phyloP scores from a whole-genome alignment of 2,329 filamentous ascomycete species.

The Trichoderma sp. region DNA sequence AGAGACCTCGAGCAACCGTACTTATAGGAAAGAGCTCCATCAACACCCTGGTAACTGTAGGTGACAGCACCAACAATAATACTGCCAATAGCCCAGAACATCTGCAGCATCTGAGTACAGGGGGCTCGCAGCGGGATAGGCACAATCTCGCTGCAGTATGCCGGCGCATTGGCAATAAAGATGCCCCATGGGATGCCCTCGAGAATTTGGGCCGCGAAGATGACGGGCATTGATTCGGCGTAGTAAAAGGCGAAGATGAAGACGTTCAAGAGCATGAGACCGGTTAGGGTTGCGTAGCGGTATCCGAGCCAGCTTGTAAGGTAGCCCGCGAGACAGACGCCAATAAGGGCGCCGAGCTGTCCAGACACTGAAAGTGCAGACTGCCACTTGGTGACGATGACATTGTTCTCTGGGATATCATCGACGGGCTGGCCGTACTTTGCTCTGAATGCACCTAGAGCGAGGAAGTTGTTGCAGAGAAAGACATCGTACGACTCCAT shows the following conservation, averaged over 20 bases:
- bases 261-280: background rate
- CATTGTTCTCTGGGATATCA: background rate
- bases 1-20: background rate
- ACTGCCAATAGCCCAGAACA: conserved; percentile 6
- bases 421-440: background rate
- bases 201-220: conserved; percentile 2
- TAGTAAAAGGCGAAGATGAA: conserved; percentile 8
- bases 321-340: background rate
- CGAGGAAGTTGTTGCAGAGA: conserved; percentile 5
- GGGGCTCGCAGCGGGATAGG: conserved; percentile 2
- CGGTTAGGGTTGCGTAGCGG: background rate
- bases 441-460: background rate
- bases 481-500: conserved; percentile 11
- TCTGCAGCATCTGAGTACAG: conserved; percentile 1
- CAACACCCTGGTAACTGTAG: background rate
- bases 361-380: conserved; percentile 4
- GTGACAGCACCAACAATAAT: conserved; percentile 2
- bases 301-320: conserved; percentile 1
- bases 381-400: background rate
- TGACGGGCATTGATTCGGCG: background rate
- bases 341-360: conserved; percentile 4
- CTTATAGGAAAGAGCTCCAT: background rate
- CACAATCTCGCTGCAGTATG: conserved; percentile 1
- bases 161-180: conserved; percentile 2
- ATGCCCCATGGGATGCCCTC: conserved; percentile 2